These are phyloP conservation scores for Diaporthe eres DNA, from an alignment of 2,329 filamentous ascomycete species.

Conservation along the genomic window DNA sequence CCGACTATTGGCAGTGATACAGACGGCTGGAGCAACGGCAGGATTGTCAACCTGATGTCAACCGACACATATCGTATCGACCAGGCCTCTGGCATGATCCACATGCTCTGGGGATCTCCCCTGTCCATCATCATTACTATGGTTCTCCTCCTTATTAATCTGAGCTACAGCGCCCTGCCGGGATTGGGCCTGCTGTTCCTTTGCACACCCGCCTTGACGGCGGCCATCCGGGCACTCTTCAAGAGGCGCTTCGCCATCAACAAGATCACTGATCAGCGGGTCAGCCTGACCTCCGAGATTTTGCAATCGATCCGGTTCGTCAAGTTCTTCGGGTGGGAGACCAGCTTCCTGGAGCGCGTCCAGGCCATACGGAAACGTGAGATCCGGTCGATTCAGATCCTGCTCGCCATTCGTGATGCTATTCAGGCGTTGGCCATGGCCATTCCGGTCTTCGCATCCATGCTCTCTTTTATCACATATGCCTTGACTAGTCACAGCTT, in stretches of 20 bases:
- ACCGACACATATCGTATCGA: slow-evolving; percentile 95
- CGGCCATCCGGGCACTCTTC: slow-evolving; percentile 83
- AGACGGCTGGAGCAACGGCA: slow-evolving; percentile 90
- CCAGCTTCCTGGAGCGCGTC: slow-evolving; percentile 83
- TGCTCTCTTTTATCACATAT: slow-evolving; percentile 92
- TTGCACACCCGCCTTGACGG: slow-evolving; percentile 82
- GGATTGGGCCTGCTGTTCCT: slow-evolving; percentile 88
- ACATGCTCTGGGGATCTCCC: slow-evolving; percentile 90
- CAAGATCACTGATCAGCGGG: slow-evolving; percentile 92
- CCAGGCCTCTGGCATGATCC: slow-evolving; percentile 88
- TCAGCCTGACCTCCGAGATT: slow-evolving; percentile 93
- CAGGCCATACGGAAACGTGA: slow-evolving; percentile 81
- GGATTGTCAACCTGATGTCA: slow-evolving; percentile 93
- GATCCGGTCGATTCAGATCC: slow-evolving; percentile 83
- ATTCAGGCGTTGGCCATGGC: slow-evolving; percentile 89
- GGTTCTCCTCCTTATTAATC: slow-evolving; percentile 85
- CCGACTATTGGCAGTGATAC: slow-evolving; percentile 73
- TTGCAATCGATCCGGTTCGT: slow-evolving; percentile 92
- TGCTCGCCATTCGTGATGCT: slow-evolving; percentile 86
- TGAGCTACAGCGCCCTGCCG: slow-evolving; percentile 91
- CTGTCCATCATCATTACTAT: slow-evolving; percentile 84
- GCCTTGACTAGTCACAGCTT: slow-evolving; percentile 77
- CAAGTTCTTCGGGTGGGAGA: slow-evolving; percentile 97
- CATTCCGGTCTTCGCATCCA: slow-evolving; percentile 92
- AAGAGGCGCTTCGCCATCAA: slow-evolving; percentile 84